Evolutionary conservation across 148 eudicot genomes (phyloP).

Genomic region (Fagopyrum tataricum): DNA sequence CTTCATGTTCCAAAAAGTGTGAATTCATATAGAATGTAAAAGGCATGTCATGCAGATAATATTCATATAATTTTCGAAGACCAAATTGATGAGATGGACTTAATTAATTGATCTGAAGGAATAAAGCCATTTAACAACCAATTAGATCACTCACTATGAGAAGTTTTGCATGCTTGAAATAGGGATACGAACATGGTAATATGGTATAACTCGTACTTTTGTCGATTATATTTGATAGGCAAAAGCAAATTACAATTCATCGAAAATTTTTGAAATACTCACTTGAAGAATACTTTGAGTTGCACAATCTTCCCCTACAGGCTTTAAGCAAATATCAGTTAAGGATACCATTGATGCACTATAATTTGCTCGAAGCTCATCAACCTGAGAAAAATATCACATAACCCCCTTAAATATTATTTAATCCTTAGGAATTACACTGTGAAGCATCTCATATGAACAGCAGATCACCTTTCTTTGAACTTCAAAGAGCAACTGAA

Average conservation of each 20-base stretch:
- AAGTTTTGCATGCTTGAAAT: not conserved
- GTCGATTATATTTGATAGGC: not conserved
- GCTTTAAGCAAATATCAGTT: conserved; percentile 67
- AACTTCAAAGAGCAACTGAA: conserved; percentile 57
- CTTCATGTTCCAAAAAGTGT: not conserved
- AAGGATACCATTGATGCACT: conserved; percentile 49
- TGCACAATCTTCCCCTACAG: conserved; percentile 69
- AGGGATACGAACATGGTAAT: not conserved
- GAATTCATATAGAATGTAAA: not conserved
- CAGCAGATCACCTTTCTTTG: conserved; percentile 47
- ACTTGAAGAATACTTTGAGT: conserved; percentile 74
- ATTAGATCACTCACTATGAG: not conserved
- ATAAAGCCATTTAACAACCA: not conserved
- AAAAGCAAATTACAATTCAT: not conserved
- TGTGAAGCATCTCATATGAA: not conserved
- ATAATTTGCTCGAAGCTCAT: conserved; percentile 47
- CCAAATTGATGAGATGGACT: not conserved
- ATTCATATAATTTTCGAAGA: not conserved
- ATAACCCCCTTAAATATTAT: not conserved
- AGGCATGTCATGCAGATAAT: not conserved
- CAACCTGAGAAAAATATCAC: conserved; percentile 34
- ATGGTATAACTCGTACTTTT: not conserved
- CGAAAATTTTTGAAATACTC: not conserved
- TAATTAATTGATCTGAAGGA: not conserved
- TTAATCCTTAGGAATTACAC: not conserved